Conservation (phyloP, 2,329 filamentous ascomycete genomes). For the Sporothrix globosa region DNA sequence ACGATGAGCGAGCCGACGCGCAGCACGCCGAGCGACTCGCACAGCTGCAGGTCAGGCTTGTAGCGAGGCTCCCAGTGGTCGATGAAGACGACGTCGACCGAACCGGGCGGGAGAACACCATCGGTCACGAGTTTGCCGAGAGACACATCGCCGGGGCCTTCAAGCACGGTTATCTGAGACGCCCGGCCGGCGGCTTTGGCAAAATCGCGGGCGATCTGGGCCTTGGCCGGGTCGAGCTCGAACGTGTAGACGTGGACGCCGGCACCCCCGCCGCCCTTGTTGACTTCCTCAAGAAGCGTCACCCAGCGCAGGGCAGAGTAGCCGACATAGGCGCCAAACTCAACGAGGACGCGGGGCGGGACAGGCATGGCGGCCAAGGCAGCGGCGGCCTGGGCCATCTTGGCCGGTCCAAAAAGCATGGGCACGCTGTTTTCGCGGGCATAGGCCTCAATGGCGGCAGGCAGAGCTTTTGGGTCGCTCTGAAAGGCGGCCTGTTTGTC, state of each 20-base stretch:
- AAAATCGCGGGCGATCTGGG: slow-evolving; percentile 42
- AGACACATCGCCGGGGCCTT: slow-evolving; percentile 42
- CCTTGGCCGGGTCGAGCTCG: slow-evolving; percentile 43
- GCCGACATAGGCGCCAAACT: slow-evolving; percentile 46
- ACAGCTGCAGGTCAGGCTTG: slow-evolving; percentile 43
- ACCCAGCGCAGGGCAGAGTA: slow-evolving; percentile 45
- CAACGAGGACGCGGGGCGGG: slow-evolving; percentile 43
- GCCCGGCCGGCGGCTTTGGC: slow-evolving; percentile 44
- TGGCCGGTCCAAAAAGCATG: slow-evolving; percentile 43
- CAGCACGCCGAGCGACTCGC: slow-evolving; percentile 44
- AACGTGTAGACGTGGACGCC: slow-evolving; percentile 44
- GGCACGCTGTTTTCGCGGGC: slow-evolving; percentile 40
- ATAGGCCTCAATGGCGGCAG: slow-evolving; percentile 43
- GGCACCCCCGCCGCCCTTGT: slow-evolving; percentile 30
- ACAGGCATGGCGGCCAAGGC: slow-evolving; percentile 38
- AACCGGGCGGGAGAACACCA: slow-evolving; percentile 37
- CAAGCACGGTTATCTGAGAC: slow-evolving; percentile 42
- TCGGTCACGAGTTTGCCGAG: slow-evolving; percentile 40
- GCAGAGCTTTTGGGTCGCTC: slow-evolving; percentile 41
- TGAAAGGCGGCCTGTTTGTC: slow-evolving; percentile 27
- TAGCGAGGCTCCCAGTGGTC: slow-evolving; percentile 47
- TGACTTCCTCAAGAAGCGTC: slow-evolving; percentile 38
- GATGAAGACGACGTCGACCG: slow-evolving; percentile 46
- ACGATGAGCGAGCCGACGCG: slow-evolving; percentile 44
- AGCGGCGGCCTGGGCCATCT: slow-evolving; percentile 38